phyloP scores from a whole-genome alignment of 1,139 yeast species.

The Candida tetrigidarum region DNA sequence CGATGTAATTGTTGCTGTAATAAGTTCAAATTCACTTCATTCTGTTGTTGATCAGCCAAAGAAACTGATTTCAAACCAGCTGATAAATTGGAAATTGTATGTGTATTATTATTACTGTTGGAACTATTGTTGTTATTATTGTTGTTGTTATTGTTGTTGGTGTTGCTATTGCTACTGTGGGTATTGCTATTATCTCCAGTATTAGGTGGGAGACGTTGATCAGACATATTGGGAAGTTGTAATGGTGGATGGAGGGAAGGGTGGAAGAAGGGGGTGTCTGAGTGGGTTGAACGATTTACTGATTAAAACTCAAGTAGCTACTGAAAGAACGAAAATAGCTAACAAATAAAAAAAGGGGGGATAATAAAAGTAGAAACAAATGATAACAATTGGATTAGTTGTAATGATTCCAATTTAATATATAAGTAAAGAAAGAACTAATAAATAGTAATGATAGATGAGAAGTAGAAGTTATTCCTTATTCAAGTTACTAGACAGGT shows the following conservation, averaged over 20 bases:
- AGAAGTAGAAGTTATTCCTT: too few species aligned
- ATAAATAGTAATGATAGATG: too few species aligned
- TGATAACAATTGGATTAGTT: neutral
- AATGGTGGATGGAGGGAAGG: neutral
- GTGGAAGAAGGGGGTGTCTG: neutral
- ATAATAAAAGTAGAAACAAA: neutral
- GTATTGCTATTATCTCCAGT: neutral
- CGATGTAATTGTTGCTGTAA: slow-evolving; percentile 48
- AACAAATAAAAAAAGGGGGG: too few species aligned
- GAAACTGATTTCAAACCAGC: slow-evolving; percentile 55
- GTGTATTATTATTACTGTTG: slow-evolving; percentile 18
- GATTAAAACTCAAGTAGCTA: neutral
- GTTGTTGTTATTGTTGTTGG: too few species aligned
- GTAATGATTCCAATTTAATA: neutral
- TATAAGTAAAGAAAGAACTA: neutral
- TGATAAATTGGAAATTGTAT: slow-evolving; percentile 46
- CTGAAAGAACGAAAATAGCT: neutral
- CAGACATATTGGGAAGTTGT: slow-evolving; percentile 8
- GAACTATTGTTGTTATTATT: slow-evolving; percentile 12
- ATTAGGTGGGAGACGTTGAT: slow-evolving; percentile 10
- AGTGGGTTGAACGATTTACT: neutral
- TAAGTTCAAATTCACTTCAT: slow-evolving; percentile 42
- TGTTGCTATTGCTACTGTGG: too few species aligned
- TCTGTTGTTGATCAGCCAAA: slow-evolving; percentile 46
- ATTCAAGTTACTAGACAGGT: too few species aligned